Evolutionary conservation across 1,139 yeast species (phyloP), one percentile per base, ranked within the genome.

Genomic region (Lodderomyces jiufengensis): DNA sequence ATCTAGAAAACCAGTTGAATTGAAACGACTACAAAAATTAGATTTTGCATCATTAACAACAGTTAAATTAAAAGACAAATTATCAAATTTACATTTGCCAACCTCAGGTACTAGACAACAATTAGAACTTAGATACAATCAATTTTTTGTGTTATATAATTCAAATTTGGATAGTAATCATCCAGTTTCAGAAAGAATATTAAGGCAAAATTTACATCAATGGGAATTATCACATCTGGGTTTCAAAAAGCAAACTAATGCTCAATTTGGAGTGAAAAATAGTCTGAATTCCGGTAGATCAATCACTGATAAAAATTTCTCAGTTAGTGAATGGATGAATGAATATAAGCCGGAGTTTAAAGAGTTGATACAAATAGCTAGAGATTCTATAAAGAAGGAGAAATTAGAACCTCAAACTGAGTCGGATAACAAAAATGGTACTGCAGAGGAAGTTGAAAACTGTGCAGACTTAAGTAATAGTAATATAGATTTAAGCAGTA

Each of bases 121-220:
- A 46, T 52, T 88, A 47, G 90, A 85, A 43, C 61, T 74, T 23
- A 64, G 97, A 31, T 84, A 84, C 53, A 79, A 79, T 41, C 95
- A 90, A 45, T 90, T 81, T 64, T 78, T 84, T 42, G 78, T 83
- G 25, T 54, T 88, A 11, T 84, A 81, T 78, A 90, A 90, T 51
- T 82, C 96, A 12, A 88, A 88, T 50, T 70, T 81, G 34, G 97
- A 88, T 51, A 73, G 88, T n/a, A 66, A 75, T 33, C 67, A 66
- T 21, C 97, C 96, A 0, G 75, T 74, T 4, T 59, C 76, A 13
- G 79, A 76, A 21, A 59, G 63, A 31, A 72, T 75, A 4, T 54
- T 90, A 31, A 62, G 76, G 34, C 75, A 71, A 39, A 73, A 72
- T 41, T 62, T 90, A 33, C 59, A 62, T 21, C 77, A 76, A 47